Evolutionary conservation across 2,329 filamentous ascomycete genomes (phyloP).

Genomic region (Penicillium griseofulvum): DNA sequence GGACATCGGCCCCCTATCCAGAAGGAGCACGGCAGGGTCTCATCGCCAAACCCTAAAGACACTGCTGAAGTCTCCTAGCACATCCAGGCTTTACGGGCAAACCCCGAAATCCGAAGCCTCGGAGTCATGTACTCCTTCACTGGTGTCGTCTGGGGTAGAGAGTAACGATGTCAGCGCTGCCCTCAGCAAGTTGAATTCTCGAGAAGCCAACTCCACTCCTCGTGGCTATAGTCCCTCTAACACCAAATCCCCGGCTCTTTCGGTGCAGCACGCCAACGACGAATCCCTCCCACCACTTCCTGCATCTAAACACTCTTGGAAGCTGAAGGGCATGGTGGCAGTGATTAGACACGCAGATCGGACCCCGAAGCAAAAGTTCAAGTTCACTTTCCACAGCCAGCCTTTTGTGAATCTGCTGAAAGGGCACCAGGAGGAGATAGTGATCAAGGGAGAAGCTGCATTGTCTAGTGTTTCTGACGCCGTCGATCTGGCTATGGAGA

Average conservation of each 20-base stretch:
- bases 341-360: constrained; percentile 95
- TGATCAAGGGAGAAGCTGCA: constrained; percentile 88
- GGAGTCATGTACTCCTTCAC: constrained; percentile 30
- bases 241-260: constrained; percentile 27
- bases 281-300: constrained; percentile 53
- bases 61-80: constrained; percentile 64
- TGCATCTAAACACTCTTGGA: constrained; percentile 90
- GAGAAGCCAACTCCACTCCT: constrained; percentile 23
- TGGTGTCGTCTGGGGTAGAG: constrained; percentile 36
- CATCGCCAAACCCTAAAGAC: constrained; percentile 55
- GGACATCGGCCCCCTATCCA: constrained; percentile 31
- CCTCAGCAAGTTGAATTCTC: constrained; percentile 16
- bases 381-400: constrained; percentile 96
- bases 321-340: constrained; percentile 94
- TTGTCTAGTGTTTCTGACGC: constrained; percentile 85
- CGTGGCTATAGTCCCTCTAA: constrained; percentile 25
- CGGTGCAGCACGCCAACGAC: constrained; percentile 26
- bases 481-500: constrained; percentile 73
- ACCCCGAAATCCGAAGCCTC: constrained; percentile 45
- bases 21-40: constrained; percentile 40
- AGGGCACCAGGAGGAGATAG: constrained; percentile 92
- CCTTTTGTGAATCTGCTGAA: constrained; percentile 94
- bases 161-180: constrained; percentile 22
- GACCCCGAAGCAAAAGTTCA: constrained; percentile 98
- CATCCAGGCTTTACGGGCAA: constrained; percentile 55